A percentile compares a stretch with the other conserved stretches of the same genome.
Evolutionary conservation across 768 basidiomycete genomes (phyloP).

Genomic region (Scleroderma bovista): DNA sequence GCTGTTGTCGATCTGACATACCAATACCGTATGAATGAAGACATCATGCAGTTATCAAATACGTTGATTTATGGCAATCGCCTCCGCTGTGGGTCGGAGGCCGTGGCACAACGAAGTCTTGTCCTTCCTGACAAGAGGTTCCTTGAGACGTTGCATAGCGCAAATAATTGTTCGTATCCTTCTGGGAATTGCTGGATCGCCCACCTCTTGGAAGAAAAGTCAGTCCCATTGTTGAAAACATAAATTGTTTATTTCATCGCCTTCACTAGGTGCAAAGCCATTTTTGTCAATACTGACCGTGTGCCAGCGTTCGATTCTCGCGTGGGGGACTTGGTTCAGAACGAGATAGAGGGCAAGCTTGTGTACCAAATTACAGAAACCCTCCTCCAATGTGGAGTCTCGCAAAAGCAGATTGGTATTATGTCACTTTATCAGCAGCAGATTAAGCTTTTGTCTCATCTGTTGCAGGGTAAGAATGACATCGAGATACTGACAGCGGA

Average conservation of each 20-base stretch:
- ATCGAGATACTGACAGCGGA: conserved; percentile 91
- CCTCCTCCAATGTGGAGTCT: conserved; percentile 59
- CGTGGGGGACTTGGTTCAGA: conserved; percentile 87
- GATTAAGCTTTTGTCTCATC: conserved; percentile 76
- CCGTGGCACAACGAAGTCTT: conserved; percentile 58
- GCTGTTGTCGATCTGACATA: conserved; percentile 80
- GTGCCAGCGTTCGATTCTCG: conserved; percentile 76
- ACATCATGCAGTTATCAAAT: conserved; percentile 92
- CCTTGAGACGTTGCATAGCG: conserved; percentile 40
- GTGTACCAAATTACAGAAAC: conserved; percentile 65
- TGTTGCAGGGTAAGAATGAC: conserved; percentile 48
- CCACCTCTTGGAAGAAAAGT: conserved; percentile 60
- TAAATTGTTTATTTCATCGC: background rate
- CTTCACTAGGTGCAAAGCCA: conserved; percentile 62
- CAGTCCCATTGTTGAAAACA: conserved; percentile 10
- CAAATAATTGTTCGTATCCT: conserved; percentile 24
- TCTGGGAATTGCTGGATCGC: conserved; percentile 64
- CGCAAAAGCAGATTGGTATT: conserved; percentile 70
- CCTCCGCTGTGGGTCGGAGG: conserved; percentile 71
- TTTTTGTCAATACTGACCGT: conserved; percentile 91
- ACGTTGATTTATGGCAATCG: conserved; percentile 76
- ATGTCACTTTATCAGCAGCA: conserved; percentile 95
- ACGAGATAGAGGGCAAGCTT: conserved; percentile 70
- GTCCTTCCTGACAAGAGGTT: conserved; percentile 44
- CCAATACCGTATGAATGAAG: conserved; percentile 96